Evolutionary conservation across 2,329 filamentous ascomycete genomes (phyloP).

Genomic region (Claviceps paspali): DNA sequence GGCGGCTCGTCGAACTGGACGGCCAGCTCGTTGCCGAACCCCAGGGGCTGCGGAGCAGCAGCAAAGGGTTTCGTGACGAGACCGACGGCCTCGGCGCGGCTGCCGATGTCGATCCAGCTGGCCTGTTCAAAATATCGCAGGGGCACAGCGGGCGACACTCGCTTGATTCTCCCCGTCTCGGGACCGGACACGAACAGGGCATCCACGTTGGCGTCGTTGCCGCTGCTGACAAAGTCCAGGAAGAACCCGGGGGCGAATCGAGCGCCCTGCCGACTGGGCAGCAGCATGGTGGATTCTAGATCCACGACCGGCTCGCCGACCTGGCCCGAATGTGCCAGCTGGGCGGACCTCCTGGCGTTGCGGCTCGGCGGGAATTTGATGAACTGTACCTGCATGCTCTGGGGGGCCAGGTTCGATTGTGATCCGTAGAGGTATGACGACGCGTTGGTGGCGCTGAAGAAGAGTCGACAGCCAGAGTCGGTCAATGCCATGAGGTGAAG

Average conservation of each 20-base stretch:
- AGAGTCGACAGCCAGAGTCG: constrained; percentile 78
- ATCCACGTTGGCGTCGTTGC: constrained; percentile 46
- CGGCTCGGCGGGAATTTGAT: constrained; percentile 73
- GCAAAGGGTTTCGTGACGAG: constrained; percentile 59
- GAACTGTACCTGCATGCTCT: constrained; percentile 95
- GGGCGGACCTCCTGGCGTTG: constrained; percentile 15
- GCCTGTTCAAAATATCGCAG: constrained; percentile 62
- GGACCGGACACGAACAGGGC: constrained; percentile 72
- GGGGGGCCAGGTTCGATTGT: constrained; percentile 52
- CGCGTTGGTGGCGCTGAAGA: constrained; percentile 76
- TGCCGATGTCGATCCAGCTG: constrained; percentile 61
- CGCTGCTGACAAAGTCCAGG: constrained; percentile 61
- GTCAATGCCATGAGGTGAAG: constrained; percentile 85
- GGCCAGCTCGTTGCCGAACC: constrained; percentile 89
- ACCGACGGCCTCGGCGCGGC: constrained; percentile 64
- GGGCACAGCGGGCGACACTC: constrained; percentile 34
- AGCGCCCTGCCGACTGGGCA: constrained; percentile 34
- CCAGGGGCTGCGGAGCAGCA: constrained; percentile 50
- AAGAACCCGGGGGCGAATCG: constrained; percentile 82
- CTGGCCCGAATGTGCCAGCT: constrained; percentile 9
- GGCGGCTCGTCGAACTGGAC: constrained; percentile 82
- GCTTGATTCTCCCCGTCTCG: constrained; percentile 72
- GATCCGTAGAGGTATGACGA: constrained; percentile 49
- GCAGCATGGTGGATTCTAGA: constrained; percentile 32
- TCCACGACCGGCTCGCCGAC: constrained; percentile 27